Percentiles rank a stretch among this genome's conserved stretches.
phyloP scores from a whole-genome alignment of 495 filamentous ascomycete species.

The Parmelia sp. region DNA sequence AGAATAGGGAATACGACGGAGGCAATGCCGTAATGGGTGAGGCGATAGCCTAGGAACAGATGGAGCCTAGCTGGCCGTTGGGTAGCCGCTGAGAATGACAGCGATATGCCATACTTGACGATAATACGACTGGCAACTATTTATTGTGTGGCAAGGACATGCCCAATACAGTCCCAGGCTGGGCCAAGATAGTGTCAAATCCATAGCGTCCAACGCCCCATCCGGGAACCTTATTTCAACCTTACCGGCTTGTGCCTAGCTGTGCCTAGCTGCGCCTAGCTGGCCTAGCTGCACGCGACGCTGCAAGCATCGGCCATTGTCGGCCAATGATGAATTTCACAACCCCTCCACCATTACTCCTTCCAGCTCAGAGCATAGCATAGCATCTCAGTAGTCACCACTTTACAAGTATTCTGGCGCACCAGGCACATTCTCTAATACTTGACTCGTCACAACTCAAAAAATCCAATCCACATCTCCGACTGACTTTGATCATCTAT shows the following conservation, averaged over 20 bases:
- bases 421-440: no score
- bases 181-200: neutral
- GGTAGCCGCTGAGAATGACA: neutral
- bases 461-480: neutral
- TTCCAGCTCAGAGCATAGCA: no score
- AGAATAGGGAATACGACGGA: neutral
- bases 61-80: neutral
- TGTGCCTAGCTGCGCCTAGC: no score
- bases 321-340: neutral
- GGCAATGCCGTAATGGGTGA: neutral
- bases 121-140: no score
- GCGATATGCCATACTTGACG: no score
- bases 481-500: neutral
- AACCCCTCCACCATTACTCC: neutral
- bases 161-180: neutral
- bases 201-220: neutral
- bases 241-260: neutral
- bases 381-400: no score
- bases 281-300: no score
- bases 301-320: neutral
- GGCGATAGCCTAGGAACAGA: neutral
- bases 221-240: slow-evolving; percentile 8
- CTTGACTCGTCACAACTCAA: no score
- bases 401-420: no score
- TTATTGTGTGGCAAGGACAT: neutral